Conservation (phyloP, 2,329 filamentous ascomycete species). For the Fusarium sp. region DNA sequence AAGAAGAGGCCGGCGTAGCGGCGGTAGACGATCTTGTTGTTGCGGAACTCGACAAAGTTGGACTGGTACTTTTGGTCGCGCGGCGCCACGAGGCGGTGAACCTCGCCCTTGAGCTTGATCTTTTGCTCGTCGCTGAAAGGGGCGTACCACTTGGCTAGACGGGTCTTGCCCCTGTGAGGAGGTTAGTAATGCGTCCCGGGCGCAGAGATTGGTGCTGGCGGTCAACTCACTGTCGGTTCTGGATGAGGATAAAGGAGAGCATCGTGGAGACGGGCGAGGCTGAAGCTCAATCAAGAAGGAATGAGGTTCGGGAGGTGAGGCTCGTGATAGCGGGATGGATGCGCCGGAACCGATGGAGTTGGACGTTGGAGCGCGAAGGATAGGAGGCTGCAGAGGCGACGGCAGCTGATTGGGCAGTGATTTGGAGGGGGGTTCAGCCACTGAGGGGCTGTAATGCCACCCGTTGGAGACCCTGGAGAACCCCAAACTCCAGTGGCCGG, state of each 20-base stretch:
- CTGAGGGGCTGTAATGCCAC: slow-evolving; percentile 27
- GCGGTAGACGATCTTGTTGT: slow-evolving; percentile 97
- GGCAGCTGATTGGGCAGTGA: slow-evolving; percentile 22
- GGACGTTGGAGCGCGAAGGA: slow-evolving; percentile 2
- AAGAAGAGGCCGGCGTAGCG: slow-evolving; percentile 99
- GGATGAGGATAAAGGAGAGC: slow-evolving; percentile 89
- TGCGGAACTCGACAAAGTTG: slow-evolving; percentile 97
- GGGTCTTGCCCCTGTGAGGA: slow-evolving; percentile 86
- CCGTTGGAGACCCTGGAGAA: slow-evolving; percentile 13
- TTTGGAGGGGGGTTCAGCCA: background rate
- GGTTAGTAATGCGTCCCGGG: background rate
- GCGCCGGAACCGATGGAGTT: slow-evolving; percentile 14
- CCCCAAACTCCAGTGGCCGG: slow-evolving; percentile 9
- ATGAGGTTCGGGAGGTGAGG: slow-evolving; percentile 12
- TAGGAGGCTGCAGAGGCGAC: slow-evolving; percentile 33
- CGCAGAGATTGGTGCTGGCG: background rate
- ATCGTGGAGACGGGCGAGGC: slow-evolving; percentile 52
- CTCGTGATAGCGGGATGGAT: slow-evolving; percentile 29
- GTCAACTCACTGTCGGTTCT: slow-evolving; percentile 81
- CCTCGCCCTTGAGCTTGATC: slow-evolving; percentile 98
- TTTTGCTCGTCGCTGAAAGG: slow-evolving; percentile 99
- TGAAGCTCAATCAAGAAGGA: slow-evolving; percentile 2
- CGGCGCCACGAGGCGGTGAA: slow-evolving; percentile 96
- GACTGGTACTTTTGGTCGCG: slow-evolving; percentile 99
- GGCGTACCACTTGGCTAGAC: slow-evolving; percentile 98